phyloP scores from a whole-genome alignment of 176 grass and related monocot genomes.

The Eremochloa ophiuroides region DNA sequence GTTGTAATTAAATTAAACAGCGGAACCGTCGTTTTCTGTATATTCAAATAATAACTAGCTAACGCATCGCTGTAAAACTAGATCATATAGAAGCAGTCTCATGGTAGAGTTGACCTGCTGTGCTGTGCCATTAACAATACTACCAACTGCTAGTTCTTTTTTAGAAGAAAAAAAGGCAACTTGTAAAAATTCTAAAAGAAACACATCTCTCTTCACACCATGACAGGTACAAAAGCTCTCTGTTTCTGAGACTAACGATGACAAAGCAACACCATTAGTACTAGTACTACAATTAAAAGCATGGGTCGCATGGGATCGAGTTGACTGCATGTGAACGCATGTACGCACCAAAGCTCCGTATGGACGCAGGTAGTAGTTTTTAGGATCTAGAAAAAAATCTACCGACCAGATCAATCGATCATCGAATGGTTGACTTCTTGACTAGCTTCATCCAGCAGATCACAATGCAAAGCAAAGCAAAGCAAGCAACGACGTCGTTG shows the following conservation, averaged over 20 bases:
- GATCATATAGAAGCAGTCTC: neutral
- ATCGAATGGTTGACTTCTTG: neutral
- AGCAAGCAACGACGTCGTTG: neutral
- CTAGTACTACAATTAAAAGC: conserved; percentile 17
- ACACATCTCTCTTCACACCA: neutral
- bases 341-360: neutral
- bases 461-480: neutral
- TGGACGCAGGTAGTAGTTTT: no score
- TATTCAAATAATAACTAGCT: neutral
- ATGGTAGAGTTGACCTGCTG: neutral
- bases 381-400: no score
- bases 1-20: neutral
- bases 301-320: neutral
- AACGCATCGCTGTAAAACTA: neutral
- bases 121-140: no score
- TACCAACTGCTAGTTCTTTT: no score
- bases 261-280: neutral
- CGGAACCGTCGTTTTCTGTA: neutral
- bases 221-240: neutral
- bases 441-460: neutral
- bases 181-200: neutral
- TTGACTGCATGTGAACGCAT: conserved; percentile 18
- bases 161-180: no score
- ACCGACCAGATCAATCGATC: no score
- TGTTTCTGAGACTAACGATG: neutral